These are phyloP conservation scores for Microthyrium microscopicum DNA, from an alignment of 2,329 filamentous ascomycete species.

Conservation along the genomic window DNA sequence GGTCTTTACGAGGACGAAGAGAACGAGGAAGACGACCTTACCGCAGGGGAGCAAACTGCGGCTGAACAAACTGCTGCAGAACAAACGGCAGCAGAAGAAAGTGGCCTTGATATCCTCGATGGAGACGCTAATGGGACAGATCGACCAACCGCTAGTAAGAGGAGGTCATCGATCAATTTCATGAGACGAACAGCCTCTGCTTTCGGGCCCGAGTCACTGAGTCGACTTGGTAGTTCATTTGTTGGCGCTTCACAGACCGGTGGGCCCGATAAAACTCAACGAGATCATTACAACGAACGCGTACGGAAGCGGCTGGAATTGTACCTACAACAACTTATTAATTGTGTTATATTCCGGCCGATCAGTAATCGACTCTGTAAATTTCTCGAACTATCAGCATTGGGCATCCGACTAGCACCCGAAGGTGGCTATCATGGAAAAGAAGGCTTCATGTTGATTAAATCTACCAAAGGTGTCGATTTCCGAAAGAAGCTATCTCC, in stretches of 20 bases:
- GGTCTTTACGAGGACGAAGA: slow-evolving; percentile 59
- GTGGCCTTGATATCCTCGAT: slow-evolving; percentile 41
- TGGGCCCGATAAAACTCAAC: slow-evolving; percentile 22
- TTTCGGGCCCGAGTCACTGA: too few species aligned
- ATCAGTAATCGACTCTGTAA: slow-evolving; percentile 93
- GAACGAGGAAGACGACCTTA: slow-evolving; percentile 63
- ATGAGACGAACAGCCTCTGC: slow-evolving; percentile 26
- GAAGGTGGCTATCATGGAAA: slow-evolving; percentile 97
- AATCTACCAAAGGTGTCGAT: slow-evolving; percentile 77
- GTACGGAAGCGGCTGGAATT: slow-evolving; percentile 75
- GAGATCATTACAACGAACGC: slow-evolving; percentile 55
- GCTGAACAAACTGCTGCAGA: slow-evolving; percentile 23
- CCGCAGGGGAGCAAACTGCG: slow-evolving; percentile 32
- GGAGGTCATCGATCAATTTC: slow-evolving; percentile 38
- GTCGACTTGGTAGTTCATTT: neutral
- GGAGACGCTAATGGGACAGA: slow-evolving; percentile 56
- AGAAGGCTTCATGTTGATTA: slow-evolving; percentile 84
- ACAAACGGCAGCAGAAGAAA: slow-evolving; percentile 30
- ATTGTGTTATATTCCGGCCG: slow-evolving; percentile 89
- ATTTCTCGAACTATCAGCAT: slow-evolving; percentile 83
- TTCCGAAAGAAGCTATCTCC: slow-evolving; percentile 28
- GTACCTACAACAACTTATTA: slow-evolving; percentile 85
- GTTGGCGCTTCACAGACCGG: slow-evolving; percentile 9
- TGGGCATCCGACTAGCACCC: slow-evolving; percentile 82
- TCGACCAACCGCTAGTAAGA: slow-evolving; percentile 34